These are phyloP conservation scores for Beta macrorhiza DNA, from an alignment of 179 eudicot species.

Conservation along the genomic window DNA sequence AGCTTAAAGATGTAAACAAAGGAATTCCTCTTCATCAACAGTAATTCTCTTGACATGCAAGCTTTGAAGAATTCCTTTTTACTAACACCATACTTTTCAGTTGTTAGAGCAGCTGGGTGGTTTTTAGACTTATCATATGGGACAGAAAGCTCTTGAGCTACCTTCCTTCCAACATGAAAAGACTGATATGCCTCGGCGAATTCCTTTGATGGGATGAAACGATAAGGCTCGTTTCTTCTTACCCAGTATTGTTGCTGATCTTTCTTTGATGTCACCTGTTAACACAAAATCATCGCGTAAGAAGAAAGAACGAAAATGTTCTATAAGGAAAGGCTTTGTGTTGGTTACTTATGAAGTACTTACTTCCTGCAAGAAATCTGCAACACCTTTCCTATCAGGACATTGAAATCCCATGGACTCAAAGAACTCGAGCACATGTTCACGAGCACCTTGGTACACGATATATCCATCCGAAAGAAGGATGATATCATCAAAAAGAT, in stretches of 20 bases:
- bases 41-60: conserved; percentile 30
- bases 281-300: not conserved
- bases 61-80: conserved; percentile 34
- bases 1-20: conserved; percentile 43
- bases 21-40: conserved; percentile 47
- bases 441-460: conserved; percentile 49
- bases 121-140: conserved; percentile 39
- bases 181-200: conserved; percentile 38
- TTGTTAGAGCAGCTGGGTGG: conserved; percentile 47
- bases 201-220: conserved; percentile 34
- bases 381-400: conserved; percentile 43
- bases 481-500: conserved; percentile 44
- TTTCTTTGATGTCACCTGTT: conserved; percentile 46
- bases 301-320: not conserved
- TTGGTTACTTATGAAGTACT: conserved; percentile 2
- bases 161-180: conserved; percentile 41
- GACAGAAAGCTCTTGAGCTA: conserved; percentile 30
- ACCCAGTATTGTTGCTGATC: conserved; percentile 45
- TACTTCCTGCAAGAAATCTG: conserved; percentile 49
- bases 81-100: conserved; percentile 32
- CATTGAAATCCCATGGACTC: conserved; percentile 41
- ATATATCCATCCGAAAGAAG: conserved; percentile 40
- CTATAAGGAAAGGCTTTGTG: not conserved
- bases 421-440: conserved; percentile 41
- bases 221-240: conserved; percentile 31